Evolutionary conservation across 2,329 filamentous ascomycete genomes (phyloP), one percentile per base, ranked within the genome.

Genomic region (Fusarium sp.): DNA sequence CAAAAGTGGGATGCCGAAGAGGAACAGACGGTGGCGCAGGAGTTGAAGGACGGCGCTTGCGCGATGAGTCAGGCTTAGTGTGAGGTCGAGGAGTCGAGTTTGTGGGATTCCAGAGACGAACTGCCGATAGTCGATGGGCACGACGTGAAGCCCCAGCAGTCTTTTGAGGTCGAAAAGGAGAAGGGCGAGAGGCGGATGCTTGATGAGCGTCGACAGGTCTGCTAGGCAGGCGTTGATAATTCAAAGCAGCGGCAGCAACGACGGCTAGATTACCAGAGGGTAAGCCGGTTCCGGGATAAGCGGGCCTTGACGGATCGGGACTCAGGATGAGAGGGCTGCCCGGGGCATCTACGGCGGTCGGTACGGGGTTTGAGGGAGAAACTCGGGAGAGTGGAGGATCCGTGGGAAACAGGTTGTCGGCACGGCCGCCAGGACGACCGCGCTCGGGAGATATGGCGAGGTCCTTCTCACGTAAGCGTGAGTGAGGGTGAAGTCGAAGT

Each of bases 101-200:
- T 55, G 82, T 82, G 21, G 84, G 84, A 67, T 86, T 86, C 84
- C 84, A 86, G 63, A 86, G 81, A 32, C 83, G 82, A 41, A 80
- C 79, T 19, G 81, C 76, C 5, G 78, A 77, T 27, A 79, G 75
- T 27, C 76, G 78, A 48, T 74, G 76, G 43, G 76, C 71, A 23
- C 77, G 75, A 29, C 65, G 73, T 23, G 41, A 65, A 45, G 63
- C 46, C 17, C 58, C 60, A 35, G 46, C 61, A 38, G 72, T 71
- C 29, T 76, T 73, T 61, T 74, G 77, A 61, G 69, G 80, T 60
- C 79, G 80, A 66, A 84, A 83, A 63, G 80, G 71, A 17, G 71
- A 70, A 44, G 60, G 65, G 9, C 43, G 56, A n/a, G 61, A 59
- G 39, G 57, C 41, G 15, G 59, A 44, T 42, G 49, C 42, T 61